Conservation (phyloP, 805 yeast genomes). For the Candida argentea region DNA sequence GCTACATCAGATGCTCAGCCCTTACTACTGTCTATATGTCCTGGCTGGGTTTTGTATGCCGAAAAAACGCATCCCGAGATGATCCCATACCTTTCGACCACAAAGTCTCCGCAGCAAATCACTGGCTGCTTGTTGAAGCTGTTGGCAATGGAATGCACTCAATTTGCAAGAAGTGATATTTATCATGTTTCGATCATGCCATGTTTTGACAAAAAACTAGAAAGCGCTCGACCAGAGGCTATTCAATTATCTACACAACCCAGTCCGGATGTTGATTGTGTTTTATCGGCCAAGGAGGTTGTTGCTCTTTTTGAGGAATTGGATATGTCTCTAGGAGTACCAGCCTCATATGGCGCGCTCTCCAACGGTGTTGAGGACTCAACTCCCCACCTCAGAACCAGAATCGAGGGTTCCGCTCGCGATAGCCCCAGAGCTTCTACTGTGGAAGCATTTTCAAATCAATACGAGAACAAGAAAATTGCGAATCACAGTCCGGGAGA, state of each 20-base stretch:
- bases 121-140: constrained; percentile 72
- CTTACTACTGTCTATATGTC: constrained; percentile 66
- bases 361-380: too few relatives aligned
- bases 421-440: too few relatives aligned
- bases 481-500: too few relatives aligned
- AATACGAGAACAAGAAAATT: too few relatives aligned
- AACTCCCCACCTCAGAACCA: constrained; percentile 18
- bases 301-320: constrained; percentile 55
- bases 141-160: constrained; percentile 23
- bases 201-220: constrained; percentile 92
- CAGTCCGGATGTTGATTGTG: constrained; percentile 75
- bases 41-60: constrained; percentile 94
- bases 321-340: background rate
- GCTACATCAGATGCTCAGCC: constrained; percentile 34
- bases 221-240: constrained; percentile 78
- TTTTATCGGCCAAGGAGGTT: constrained; percentile 82
- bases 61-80: constrained; percentile 92
- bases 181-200: constrained; percentile 92
- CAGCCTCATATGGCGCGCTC: too few relatives aligned
- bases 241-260: constrained; percentile 10
- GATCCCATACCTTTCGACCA: constrained; percentile 56
- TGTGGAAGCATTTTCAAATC: too few relatives aligned
- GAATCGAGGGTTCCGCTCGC: too few relatives aligned
- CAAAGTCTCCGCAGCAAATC: constrained; percentile 88
- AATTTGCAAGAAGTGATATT: constrained; percentile 28